phyloP scores from a whole-genome alignment of 225 moss, liverwort and hornwort species.

The Neckera pumila region DNA sequence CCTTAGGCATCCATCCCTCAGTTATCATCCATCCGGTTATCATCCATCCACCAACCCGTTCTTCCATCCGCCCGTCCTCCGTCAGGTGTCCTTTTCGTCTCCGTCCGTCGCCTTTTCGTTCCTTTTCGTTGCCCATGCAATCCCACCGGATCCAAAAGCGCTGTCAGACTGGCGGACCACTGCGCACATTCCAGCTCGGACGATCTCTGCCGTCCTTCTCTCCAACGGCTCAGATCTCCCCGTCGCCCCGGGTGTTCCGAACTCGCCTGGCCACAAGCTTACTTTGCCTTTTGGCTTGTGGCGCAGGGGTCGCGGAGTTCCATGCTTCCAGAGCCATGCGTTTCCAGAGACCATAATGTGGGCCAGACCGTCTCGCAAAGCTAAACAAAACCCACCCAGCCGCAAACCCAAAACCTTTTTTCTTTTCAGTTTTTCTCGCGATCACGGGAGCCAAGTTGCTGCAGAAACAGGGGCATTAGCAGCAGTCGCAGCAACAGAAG shows the following conservation, averaged over 20 bases:
- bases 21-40: no score
- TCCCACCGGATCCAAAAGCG: neutral
- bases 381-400: neutral
- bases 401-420: neutral
- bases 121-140: neutral
- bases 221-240: neutral
- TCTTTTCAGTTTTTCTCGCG: neutral
- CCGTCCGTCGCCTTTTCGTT: neutral
- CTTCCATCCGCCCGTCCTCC: neutral
- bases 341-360: neutral
- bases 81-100: neutral
- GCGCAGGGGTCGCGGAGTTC: neutral
- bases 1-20: neutral
- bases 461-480: neutral
- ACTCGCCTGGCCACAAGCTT: slow-evolving; percentile 7
- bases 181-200: slow-evolving; percentile 9
- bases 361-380: neutral
- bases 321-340: slow-evolving; percentile 2
- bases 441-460: neutral
- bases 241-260: neutral
- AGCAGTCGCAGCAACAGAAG: neutral
- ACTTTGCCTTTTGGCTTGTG: neutral
- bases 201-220: neutral
- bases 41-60: neutral
- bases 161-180: neutral